These are phyloP conservation scores for Venturia oleaginea DNA, from an alignment of 2,329 filamentous ascomycete species.

Conservation along the genomic window DNA sequence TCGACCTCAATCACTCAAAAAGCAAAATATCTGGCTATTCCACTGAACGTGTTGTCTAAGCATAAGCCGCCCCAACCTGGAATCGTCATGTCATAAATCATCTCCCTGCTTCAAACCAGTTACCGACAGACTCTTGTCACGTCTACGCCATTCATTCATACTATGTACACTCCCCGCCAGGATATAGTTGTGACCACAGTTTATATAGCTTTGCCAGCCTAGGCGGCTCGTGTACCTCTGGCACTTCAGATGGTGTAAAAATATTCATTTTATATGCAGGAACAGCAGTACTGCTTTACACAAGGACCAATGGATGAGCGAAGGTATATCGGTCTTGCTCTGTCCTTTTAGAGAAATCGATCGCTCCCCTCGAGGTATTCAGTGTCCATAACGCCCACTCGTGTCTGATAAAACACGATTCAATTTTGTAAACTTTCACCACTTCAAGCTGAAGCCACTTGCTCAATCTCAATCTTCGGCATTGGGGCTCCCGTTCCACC, in stretches of 20 bases:
- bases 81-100: no score
- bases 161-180: no score
- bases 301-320: not conserved
- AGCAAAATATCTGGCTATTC: no score
- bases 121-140: no score
- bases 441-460: conserved; percentile 27
- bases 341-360: not conserved
- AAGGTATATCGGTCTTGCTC: not conserved
- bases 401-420: not conserved
- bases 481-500: conserved; percentile 63
- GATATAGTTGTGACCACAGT: no score
- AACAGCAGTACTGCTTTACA: not conserved
- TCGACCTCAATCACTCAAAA: no score
- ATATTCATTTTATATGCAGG: not conserved
- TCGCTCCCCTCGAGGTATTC: not conserved
- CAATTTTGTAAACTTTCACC: not conserved
- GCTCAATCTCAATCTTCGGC: conserved; percentile 55
- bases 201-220: not conserved
- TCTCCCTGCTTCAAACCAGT: no score
- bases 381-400: not conserved
- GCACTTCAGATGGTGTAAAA: not conserved
- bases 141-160: no score
- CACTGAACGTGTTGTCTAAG: no score
- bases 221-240: not conserved
- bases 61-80: no score